Conservation (phyloP, 2,329 filamentous ascomycete species). For the Dothistroma septosporum region DNA sequence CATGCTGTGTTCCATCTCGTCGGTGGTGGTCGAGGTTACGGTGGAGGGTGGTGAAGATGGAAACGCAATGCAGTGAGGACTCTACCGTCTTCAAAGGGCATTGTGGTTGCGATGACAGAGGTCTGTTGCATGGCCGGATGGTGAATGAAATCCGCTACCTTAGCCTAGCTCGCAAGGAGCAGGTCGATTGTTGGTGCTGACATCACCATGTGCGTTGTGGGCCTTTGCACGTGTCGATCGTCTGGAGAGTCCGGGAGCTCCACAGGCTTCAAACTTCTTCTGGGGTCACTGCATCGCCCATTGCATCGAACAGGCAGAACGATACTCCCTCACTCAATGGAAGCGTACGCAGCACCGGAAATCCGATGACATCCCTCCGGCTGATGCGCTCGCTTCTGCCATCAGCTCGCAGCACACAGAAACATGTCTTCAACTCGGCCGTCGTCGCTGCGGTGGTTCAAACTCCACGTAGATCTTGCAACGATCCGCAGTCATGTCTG, state of each 20-base stretch:
- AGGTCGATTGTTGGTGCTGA: background rate
- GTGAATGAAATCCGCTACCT: background rate
- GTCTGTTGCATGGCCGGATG: background rate
- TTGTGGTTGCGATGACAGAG: background rate
- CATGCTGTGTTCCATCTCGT: conserved; percentile 1
- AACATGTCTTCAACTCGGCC: background rate
- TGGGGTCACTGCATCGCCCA: too few species aligned
- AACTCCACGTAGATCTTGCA: conserved; percentile 11
- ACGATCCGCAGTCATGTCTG: conserved; percentile 23
- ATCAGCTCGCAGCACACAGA: conserved; percentile 24
- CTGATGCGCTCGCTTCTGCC: conserved; percentile 47
- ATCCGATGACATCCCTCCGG: conserved; percentile 37
- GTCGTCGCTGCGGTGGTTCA: conserved; percentile 2
- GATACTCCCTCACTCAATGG: conserved; percentile 12
- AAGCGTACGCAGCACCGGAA: conserved; percentile 6
- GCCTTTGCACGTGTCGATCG: background rate
- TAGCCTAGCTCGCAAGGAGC: background rate
- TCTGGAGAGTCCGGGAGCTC: background rate
- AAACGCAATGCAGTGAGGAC: background rate
- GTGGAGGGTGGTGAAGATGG: background rate
- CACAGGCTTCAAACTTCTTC: background rate
- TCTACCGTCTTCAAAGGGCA: background rate
- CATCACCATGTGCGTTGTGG: background rate
- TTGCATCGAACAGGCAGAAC: too few species aligned
- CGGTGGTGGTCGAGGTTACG: background rate